phyloP scores from a whole-genome alignment of 169 alveolate species.

The Plasmodium yoelii region DNA sequence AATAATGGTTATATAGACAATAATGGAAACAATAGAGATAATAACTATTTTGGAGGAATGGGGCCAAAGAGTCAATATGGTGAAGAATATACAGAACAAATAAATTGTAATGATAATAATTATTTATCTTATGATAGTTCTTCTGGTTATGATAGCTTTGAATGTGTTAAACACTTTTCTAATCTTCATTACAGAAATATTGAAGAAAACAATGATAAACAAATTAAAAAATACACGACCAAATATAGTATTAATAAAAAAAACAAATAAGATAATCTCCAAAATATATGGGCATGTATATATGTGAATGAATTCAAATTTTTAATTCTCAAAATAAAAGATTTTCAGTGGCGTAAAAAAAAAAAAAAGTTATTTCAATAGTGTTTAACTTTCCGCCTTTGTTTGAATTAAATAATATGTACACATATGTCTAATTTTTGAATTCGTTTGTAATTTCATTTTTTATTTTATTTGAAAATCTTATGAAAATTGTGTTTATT shows the following conservation, averaged over 20 bases:
- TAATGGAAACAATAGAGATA: no score
- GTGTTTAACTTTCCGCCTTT: conserved; percentile 9
- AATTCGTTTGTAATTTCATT: conserved; percentile 16
- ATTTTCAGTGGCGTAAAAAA: not conserved
- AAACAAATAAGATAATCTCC: not conserved
- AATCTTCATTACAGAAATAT: conserved; percentile 34
- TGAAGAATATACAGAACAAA: not conserved
- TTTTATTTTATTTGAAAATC: not conserved
- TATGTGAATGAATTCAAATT: no score
- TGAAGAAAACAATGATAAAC: not conserved
- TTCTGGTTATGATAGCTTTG: conserved; percentile 75
- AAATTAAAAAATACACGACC: not conserved
- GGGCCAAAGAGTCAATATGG: not conserved
- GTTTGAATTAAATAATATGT: not conserved
- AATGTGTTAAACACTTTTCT: conserved; percentile 73
- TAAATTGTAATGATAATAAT: not conserved
- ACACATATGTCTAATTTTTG: not conserved
- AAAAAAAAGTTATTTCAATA: not conserved
- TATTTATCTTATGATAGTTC: conserved; percentile 57
- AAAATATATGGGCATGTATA: no score
- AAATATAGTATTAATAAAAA: conserved; percentile 19
- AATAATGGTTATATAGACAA: no score
- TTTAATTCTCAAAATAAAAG: not conserved
- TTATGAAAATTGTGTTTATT: not conserved
- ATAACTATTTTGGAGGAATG: no score